Percentiles rank a stretch among this genome's conserved stretches.
These are phyloP conservation scores for Colletotrichum cuscutae DNA, from an alignment of 2,329 filamentous ascomycete genomes.

Conservation along the genomic window DNA sequence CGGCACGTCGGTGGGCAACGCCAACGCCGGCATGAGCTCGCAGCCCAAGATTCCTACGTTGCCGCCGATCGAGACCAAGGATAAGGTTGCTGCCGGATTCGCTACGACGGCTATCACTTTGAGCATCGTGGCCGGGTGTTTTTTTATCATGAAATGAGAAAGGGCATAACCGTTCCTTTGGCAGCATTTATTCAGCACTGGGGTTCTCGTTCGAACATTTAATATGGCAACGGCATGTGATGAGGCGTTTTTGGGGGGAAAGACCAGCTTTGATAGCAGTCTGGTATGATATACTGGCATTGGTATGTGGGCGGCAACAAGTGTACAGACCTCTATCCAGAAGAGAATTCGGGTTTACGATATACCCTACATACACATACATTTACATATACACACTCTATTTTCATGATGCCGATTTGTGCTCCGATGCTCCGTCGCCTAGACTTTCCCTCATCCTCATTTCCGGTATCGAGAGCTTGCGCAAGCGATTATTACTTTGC, in stretches of 20 bases:
- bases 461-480: not conserved
- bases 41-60: conserved; percentile 42
- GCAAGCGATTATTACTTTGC: not conserved
- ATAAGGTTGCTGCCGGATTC: conserved; percentile 66
- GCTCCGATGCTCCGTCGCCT: not conserved
- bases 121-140: conserved; percentile 59
- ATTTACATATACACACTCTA: not conserved
- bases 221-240: conserved; percentile 14
- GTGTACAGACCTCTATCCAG: not conserved
- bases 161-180: no score
- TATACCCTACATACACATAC: conserved; percentile 13
- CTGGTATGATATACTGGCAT: conserved; percentile 1
- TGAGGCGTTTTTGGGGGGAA: not conserved
- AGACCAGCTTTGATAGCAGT: conserved; percentile 32
- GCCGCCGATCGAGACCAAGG: conserved; percentile 57
- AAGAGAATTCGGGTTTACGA: conserved; percentile 17
- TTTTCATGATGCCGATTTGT: not conserved
- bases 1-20: conserved; percentile 67
- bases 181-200: not conserved
- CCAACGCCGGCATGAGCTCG: conserved; percentile 52
- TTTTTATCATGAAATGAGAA: conserved; percentile 56
- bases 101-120: conserved; percentile 61
- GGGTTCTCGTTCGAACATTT: not conserved
- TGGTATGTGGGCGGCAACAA: conserved; percentile 2
- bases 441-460: not conserved